Evolutionary conservation across 768 basidiomycete genomes (phyloP).

Genomic region (Lactarius evosmus): DNA sequence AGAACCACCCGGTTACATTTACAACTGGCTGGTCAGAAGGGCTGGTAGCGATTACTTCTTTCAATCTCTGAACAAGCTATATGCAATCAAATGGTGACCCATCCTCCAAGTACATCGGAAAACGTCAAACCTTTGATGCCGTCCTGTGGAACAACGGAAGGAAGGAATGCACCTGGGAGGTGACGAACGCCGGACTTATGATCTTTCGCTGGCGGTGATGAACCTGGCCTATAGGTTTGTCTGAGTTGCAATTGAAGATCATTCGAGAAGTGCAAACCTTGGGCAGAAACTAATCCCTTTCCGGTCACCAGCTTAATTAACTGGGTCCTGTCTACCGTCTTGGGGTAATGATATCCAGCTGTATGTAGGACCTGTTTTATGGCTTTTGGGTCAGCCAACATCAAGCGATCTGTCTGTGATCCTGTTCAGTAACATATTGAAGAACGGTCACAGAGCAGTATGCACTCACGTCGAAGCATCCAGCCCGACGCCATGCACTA

Average conservation of each 20-base stretch:
- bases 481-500: conserved; percentile 26
- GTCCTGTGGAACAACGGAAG: conserved; percentile 29
- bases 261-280: conserved; percentile 19
- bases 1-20: conserved; percentile 29
- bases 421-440: conserved; percentile 8
- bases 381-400: conserved; percentile 24
- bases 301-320: conserved; percentile 25
- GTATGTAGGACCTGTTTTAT: conserved; percentile 33
- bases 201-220: conserved; percentile 32
- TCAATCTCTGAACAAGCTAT: conserved; percentile 32
- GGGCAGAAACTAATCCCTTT: conserved; percentile 24
- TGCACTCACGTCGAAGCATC: conserved; percentile 28
- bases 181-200: conserved; percentile 32
- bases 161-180: conserved; percentile 29
- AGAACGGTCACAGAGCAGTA: not conserved
- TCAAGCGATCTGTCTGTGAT: conserved; percentile 8
- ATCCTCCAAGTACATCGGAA: not conserved
- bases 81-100: not conserved
- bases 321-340: conserved; percentile 11
- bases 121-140: conserved; percentile 25
- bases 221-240: conserved; percentile 17
- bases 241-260: not conserved
- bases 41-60: conserved; percentile 18
- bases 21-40: conserved; percentile 16
- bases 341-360: conserved; percentile 32